These are phyloP conservation scores for Chrysanthemum makinoi DNA, from an alignment of 129 eudicot genomes.

Conservation along the genomic window DNA sequence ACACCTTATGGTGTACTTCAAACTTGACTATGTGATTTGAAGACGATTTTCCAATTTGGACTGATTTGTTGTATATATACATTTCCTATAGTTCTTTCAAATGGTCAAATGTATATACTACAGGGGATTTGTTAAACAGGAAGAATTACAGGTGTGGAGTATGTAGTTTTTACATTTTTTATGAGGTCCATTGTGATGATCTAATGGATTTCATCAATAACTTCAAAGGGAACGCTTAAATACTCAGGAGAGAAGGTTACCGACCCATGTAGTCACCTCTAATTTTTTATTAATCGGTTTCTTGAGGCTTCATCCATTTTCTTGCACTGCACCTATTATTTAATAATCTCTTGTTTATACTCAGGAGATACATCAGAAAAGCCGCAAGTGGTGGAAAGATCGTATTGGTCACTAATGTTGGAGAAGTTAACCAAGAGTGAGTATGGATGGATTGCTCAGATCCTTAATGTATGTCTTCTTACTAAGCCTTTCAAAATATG, in stretches of 20 bases:
- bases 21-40: too few relatives aligned
- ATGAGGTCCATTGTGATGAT: constrained; percentile 85
- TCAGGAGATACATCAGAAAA: constrained; percentile 51
- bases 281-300: too few relatives aligned
- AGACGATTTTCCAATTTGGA: too few relatives aligned
- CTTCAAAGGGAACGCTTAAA: constrained; percentile 93
- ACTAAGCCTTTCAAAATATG: too few relatives aligned
- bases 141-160: too few relatives aligned
- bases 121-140: too few relatives aligned
- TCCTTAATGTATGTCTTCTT: constrained; percentile 60
- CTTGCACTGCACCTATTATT: constrained; percentile 15
- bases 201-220: constrained; percentile 80
- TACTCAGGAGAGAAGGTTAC: constrained; percentile 80
- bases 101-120: too few relatives aligned
- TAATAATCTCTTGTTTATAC: constrained; percentile 11
- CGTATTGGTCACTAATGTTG: constrained; percentile 83
- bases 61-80: too few relatives aligned
- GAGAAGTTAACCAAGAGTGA: constrained; percentile 69
- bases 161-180: not conserved
- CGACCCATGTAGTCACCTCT: too few relatives aligned
- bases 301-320: constrained; percentile 5
- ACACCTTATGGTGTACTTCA: too few relatives aligned
- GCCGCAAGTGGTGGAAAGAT: constrained; percentile 53
- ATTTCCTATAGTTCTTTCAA: too few relatives aligned
- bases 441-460: constrained; percentile 82